Evolutionary conservation across 371 early-diverging fungal species (phyloP), one percentile per base, ranked within the genome.

Genomic region (Phascolomyces articulosus): DNA sequence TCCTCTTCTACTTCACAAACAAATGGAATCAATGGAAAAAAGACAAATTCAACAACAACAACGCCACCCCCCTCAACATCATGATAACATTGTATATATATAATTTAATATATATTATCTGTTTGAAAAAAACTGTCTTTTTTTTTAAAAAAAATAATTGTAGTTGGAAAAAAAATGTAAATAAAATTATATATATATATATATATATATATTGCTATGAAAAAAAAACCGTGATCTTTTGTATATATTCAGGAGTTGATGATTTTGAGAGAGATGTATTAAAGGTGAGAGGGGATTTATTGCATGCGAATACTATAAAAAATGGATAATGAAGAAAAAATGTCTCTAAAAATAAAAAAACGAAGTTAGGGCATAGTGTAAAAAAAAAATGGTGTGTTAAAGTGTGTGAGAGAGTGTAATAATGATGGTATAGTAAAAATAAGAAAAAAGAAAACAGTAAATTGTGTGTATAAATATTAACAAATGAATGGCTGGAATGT

Each of bases 251-350:
- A 3, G 21, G 51, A 23, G 21, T 51, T 51, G 21, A 1, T 24
- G 51, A 7, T 38, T 6, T 38, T 38, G 38, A 4, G 1, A 60
- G 21, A 23, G 11, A 61, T 29, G 38, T 18, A 28, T 48, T 31
- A 48, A 26, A 51, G 51, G 23, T 21, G 10, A 21, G 53, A 48
- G 40, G 34, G n/a, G n/a, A n/a, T n/a, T n/a, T 38, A 4, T 40
- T 60, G 60, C 57, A 57, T 57, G 57, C 60, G n/a, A 60, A 49
- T 13, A 20, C 4, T 1, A 49, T 27, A 16, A 24, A 49, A 18
- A n/a, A n/a, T n/a, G n/a, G n/a, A n/a, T n/a, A n/a, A n/a, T n/a
- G n/a, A n/a, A n/a, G n/a, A 24, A 51, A 24, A 24, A 51, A 51
- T 23, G 51, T 51, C 11, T 51, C 51, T 51, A 51, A 51, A 51